phyloP scores from a whole-genome alignment of 805 yeast species.

The Sugiyamaella floridensis region DNA sequence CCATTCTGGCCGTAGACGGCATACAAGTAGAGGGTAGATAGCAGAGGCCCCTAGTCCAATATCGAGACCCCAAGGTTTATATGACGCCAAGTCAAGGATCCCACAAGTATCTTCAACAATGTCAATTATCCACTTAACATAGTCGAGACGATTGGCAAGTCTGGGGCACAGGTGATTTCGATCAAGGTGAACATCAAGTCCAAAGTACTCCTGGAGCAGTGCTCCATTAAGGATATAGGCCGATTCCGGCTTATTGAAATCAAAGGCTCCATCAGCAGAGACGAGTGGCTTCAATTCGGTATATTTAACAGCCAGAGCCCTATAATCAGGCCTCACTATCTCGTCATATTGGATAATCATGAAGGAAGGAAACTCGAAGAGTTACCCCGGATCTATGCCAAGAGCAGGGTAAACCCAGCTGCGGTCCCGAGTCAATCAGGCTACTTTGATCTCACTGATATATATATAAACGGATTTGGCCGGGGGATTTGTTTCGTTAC shows the following conservation, averaged over 20 bases:
- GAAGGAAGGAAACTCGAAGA: neutral
- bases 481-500: neutral
- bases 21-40: conserved; percentile 40
- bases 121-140: conserved; percentile 25
- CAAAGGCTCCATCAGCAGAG: neutral
- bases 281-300: neutral
- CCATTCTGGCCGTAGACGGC: conserved; percentile 21
- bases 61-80: conserved; percentile 27
- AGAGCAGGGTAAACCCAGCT: neutral
- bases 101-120: conserved; percentile 9
- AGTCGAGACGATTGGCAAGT: conserved; percentile 25
- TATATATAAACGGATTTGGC: neutral
- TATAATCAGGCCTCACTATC: neutral
- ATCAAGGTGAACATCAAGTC: conserved; percentile 9
- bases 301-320: neutral
- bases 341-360: neutral
- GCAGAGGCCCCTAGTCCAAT: conserved; percentile 46
- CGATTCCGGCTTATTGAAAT: conserved; percentile 11
- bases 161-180: conserved; percentile 18
- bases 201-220: conserved; percentile 13
- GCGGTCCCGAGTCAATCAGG: neutral
- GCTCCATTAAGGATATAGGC: conserved; percentile 9
- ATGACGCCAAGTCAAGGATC: neutral
- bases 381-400: neutral
- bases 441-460: neutral